Percentiles rank a stretch among this genome's conserved stretches.
Conservation (phyloP, 768 basidiomycete genomes). For the Termitomyces sp. region DNA sequence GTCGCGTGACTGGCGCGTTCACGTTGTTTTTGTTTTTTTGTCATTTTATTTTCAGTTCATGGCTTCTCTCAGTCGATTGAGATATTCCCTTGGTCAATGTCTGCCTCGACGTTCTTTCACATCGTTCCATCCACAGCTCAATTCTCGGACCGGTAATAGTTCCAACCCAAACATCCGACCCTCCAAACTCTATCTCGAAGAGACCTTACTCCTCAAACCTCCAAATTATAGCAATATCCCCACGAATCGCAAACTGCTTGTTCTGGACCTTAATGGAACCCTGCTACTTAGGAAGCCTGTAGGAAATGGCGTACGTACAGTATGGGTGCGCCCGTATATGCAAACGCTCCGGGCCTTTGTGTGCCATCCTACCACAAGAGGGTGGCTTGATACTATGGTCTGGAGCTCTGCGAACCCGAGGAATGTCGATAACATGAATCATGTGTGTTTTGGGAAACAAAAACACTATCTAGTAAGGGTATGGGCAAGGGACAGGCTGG, state of each 20-base stretch:
- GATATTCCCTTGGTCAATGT: neutral
- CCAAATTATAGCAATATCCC: neutral
- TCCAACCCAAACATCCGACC: neutral
- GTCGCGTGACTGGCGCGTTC: too few relatives aligned
- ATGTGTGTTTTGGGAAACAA: constrained; percentile 46
- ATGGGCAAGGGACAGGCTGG: constrained; percentile 78
- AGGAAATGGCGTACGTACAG: neutral
- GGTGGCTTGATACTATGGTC: constrained; percentile 78
- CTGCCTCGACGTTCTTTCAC: neutral
- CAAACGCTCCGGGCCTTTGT: constrained; percentile 55
- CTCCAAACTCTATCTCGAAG: neutral
- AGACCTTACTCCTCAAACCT: neutral
- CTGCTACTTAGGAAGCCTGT: neutral
- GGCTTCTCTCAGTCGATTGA: too few relatives aligned
- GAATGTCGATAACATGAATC: constrained; percentile 71
- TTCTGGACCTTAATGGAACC: neutral
- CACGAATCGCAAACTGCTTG: neutral
- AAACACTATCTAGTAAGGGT: constrained; percentile 46
- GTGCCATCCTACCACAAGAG: constrained; percentile 50
- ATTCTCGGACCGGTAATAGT: too few relatives aligned
- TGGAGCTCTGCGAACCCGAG: constrained; percentile 85
- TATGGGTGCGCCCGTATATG: constrained; percentile 52
- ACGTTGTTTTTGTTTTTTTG: neutral
- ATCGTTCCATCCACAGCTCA: too few relatives aligned
- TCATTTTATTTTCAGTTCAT: too few relatives aligned